These are phyloP conservation scores for Serendipita sp. DNA, from an alignment of 768 basidiomycete genomes.

Conservation along the genomic window DNA sequence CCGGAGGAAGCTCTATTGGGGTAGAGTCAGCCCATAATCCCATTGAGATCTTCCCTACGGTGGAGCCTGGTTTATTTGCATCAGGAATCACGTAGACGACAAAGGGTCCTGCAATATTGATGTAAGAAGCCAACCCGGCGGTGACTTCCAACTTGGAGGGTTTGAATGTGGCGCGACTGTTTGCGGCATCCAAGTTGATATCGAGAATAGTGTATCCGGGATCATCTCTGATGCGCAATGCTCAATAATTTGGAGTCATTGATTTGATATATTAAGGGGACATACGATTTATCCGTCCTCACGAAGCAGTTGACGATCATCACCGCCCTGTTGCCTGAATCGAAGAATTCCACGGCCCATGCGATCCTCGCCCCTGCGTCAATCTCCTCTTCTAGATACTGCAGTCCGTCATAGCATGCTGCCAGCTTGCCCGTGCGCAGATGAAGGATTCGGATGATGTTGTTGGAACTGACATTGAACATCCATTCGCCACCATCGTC, in stretches of 20 bases:
- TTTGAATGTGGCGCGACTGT: background rate
- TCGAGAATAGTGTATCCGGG: background rate
- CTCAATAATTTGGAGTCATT: background rate
- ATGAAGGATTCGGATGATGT: conserved; percentile 3
- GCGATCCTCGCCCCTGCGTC: background rate
- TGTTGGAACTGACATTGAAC: background rate
- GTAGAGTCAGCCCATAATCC: background rate
- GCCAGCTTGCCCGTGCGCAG: conserved; percentile 1
- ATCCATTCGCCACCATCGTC: background rate
- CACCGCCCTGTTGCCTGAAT: background rate
- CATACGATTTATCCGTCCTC: background rate
- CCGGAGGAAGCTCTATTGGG: background rate
- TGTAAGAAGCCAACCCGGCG: background rate
- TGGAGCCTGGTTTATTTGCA: background rate
- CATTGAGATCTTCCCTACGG: background rate
- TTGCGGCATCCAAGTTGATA: background rate
- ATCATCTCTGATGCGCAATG: background rate
- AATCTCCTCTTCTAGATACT: background rate
- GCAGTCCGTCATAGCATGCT: background rate
- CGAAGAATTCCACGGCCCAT: conserved; percentile 2
- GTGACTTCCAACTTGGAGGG: background rate
- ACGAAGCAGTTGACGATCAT: background rate
- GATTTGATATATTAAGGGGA: too few species aligned
- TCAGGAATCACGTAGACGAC: background rate
- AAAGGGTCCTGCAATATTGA: background rate